Evolutionary conservation across 208 protist species (phyloP), one percentile per base, ranked within the genome.

Genomic region (Herpetomonas samuelpessoai): DNA sequence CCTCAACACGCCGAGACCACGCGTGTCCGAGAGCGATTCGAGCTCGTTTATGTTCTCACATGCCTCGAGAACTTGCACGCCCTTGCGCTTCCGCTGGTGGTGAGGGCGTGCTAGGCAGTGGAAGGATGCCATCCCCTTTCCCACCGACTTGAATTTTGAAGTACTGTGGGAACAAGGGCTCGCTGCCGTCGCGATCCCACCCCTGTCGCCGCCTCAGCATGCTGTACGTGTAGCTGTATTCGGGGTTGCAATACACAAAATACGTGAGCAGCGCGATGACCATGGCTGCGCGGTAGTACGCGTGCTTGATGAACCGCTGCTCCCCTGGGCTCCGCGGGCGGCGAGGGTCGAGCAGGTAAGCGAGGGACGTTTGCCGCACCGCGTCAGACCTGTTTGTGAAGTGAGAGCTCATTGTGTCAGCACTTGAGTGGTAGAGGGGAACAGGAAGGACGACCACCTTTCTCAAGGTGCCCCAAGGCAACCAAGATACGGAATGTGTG

Each of bases 241-340:
- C 81, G 0, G 88, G 88, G 46, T 95, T 95, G 76, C 83, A 91
- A 57, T 95, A 95, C n/a, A 91, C 68, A 68, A 95, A 92, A 59
- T 92, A 92, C 12, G 79, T 24, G 31, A 74, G 6, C 29, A 83
- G 53, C 0, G 38, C 27, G 10, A 94, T 56, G 46, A 84, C 4
- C 1, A 63, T 28, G 0, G 51, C 64, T 0, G 55, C 74, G 25
- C 87, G 83, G 27, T 65, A 69, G 24, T 76, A 73, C 52, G 74
- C 79, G 60, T 91, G 87, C 2, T 65, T 58, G 18, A 86, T 41
- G 50, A 91, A 94, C 6, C 65, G 76, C 22, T 69, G 28, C 31
- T 94, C 87, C 0, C 70, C 76, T 0, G 60, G 63, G 26, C 71
- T 76, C 18, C 61, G 67, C 0, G 60, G 56, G 0, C 86, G 74